Evolutionary conservation across 23 red algal species (phyloP).

Genomic region (Gracilariopsis chorda): DNA sequence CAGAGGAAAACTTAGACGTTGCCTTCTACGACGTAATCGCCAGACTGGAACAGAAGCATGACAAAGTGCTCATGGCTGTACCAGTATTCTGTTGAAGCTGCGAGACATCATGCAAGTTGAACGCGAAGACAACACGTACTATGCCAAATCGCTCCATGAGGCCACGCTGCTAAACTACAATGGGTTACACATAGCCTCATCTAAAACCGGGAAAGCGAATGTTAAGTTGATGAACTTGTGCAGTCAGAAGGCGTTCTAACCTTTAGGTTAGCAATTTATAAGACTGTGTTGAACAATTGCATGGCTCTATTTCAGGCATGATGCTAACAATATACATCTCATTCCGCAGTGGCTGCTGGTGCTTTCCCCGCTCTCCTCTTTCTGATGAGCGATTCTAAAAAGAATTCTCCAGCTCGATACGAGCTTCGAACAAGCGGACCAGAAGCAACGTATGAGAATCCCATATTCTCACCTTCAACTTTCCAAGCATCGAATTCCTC

Average conservation of each 20-base stretch:
- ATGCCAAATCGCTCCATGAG: too few species aligned
- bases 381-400: slow-evolving; percentile 74
- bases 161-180: too few species aligned
- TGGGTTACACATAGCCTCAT: too few species aligned
- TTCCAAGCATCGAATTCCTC: slow-evolving; percentile 95
- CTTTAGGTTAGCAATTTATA: too few species aligned
- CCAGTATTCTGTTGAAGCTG: slow-evolving; percentile 68
- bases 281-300: too few species aligned
- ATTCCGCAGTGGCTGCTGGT: not conserved
- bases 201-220: too few species aligned
- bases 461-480: slow-evolving; percentile 78
- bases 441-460: slow-evolving; percentile 88
- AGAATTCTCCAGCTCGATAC: slow-evolving; percentile 95
- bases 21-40: slow-evolving; percentile 51
- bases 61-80: slow-evolving; percentile 38
- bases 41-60: slow-evolving; percentile 55
- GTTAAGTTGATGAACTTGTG: too few species aligned
- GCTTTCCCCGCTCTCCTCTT: slow-evolving; percentile 23
- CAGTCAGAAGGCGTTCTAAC: too few species aligned
- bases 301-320: too few species aligned
- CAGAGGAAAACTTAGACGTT: slow-evolving; percentile 32
- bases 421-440: slow-evolving; percentile 91
- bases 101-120: too few species aligned
- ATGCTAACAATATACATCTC: too few species aligned
- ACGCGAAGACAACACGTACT: too few species aligned